These are phyloP conservation scores for Trichoderma endophyticum DNA, from an alignment of 2,329 filamentous ascomycete genomes.

Conservation along the genomic window DNA sequence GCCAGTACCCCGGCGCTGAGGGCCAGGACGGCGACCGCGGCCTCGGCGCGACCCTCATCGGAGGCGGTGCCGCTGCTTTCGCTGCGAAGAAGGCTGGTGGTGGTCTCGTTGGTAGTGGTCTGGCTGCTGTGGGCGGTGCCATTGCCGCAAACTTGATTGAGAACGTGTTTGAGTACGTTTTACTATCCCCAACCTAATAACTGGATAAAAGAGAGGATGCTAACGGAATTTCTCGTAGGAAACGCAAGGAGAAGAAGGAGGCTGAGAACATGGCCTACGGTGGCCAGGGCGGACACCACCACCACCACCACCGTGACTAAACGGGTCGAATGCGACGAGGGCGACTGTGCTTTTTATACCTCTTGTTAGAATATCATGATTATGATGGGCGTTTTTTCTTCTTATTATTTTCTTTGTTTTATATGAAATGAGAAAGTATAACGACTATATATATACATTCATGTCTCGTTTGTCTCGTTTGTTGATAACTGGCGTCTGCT, in stretches of 20 bases:
- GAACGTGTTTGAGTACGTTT: slow-evolving; percentile 37
- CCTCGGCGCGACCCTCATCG: slow-evolving; percentile 51
- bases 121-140: slow-evolving; percentile 50
- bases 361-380: background rate
- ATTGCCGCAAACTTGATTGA: slow-evolving; percentile 54
- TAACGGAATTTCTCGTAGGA: background rate
- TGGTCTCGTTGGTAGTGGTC: slow-evolving; percentile 49
- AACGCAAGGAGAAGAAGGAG: slow-evolving; percentile 22
- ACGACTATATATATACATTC: background rate
- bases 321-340: background rate
- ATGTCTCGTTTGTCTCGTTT: background rate
- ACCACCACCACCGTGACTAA: slow-evolving; percentile 21
- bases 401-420: background rate
- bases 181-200: too few species aligned
- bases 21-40: slow-evolving; percentile 49
- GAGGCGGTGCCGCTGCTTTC: slow-evolving; percentile 53
- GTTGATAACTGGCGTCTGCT: background rate
- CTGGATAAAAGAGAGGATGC: background rate
- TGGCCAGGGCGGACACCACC: background rate
- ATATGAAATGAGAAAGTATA: background rate
- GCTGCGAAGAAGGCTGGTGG: slow-evolving; percentile 53
- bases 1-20: slow-evolving; percentile 26
- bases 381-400: background rate
- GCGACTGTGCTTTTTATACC: background rate
- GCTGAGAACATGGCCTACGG: background rate